These are phyloP conservation scores for Pezicula carpinea DNA, from an alignment of 2,329 filamentous ascomycete genomes.

Conservation along the genomic window DNA sequence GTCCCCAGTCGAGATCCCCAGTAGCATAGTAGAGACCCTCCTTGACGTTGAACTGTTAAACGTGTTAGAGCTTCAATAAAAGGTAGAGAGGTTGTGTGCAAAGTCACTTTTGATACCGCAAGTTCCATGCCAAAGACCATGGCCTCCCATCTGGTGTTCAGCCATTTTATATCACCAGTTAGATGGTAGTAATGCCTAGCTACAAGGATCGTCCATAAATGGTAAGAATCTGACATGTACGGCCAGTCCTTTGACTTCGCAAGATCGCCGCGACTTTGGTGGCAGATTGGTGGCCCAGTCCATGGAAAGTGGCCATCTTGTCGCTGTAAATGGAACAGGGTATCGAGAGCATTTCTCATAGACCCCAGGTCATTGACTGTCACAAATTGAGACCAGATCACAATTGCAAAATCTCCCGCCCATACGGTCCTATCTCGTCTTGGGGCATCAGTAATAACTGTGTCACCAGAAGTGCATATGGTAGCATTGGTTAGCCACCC, in stretches of 20 bases:
- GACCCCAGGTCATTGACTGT: neutral
- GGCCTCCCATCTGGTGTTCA: constrained; percentile 29
- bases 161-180: constrained; percentile 20
- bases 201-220: constrained; percentile 8
- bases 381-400: neutral
- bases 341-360: constrained; percentile 36
- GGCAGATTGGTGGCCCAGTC: constrained; percentile 13
- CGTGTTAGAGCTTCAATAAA: constrained; percentile 30
- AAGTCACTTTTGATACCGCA: neutral
- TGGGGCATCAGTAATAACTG: constrained; percentile 40
- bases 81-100: neutral
- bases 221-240: constrained; percentile 9
- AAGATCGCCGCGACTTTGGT: constrained; percentile 12
- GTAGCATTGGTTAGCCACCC: constrained; percentile 33
- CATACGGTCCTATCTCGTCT: constrained; percentile 54
- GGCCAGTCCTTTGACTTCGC: constrained; percentile 5
- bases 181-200: constrained; percentile 23
- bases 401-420: constrained; percentile 49
- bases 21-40: constrained; percentile 8
- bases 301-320: constrained; percentile 16
- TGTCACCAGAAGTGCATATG: constrained; percentile 25
- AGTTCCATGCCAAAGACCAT: constrained; percentile 21
- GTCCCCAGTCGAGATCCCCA: constrained; percentile 5
- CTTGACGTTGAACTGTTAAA: constrained; percentile 8
- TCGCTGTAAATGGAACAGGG: constrained; percentile 33